Conservation (phyloP, 768 basidiomycete genomes). For the Pleurotus tuber-regium region DNA sequence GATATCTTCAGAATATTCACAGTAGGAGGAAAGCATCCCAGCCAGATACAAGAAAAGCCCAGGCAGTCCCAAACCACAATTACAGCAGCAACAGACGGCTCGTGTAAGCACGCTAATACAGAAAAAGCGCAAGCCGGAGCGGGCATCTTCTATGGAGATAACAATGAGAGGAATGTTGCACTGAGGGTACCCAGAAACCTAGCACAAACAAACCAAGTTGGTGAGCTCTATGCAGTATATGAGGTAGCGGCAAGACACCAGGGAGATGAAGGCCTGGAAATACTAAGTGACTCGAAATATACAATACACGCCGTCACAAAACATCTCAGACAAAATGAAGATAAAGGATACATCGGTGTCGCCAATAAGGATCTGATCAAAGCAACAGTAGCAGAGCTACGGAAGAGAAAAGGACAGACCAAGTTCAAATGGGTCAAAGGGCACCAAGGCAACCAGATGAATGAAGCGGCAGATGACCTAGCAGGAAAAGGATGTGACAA, state of each 20-base stretch:
- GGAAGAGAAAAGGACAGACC: conserved; percentile 14
- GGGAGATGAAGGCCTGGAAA: conserved; percentile 7
- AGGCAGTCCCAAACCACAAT: background rate
- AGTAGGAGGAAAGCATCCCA: background rate
- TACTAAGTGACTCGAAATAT: conserved; percentile 23
- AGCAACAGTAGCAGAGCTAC: conserved; percentile 8
- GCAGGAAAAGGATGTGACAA: conserved; percentile 17
- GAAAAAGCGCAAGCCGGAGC: background rate
- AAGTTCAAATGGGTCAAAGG: conserved; percentile 25
- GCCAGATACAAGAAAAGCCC: background rate
- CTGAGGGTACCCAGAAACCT: conserved; percentile 10
- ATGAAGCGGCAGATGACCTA: conserved; percentile 21
- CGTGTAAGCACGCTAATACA: background rate
- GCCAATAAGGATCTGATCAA: conserved; percentile 16
- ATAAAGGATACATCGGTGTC: conserved; percentile 21
- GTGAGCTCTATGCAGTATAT: conserved; percentile 13
- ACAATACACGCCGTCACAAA: conserved; percentile 19
- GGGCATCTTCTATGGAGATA: background rate
- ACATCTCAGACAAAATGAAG: conserved; percentile 20
- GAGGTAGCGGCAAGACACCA: conserved; percentile 6
- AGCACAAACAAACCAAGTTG: conserved; percentile 21
- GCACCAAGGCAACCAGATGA: conserved; percentile 16
- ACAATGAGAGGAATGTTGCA: conserved; percentile 14
- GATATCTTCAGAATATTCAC: background rate
- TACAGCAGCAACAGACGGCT: background rate